A percentile compares a stretch with the other conserved stretches of the same genome.
Conservation (phyloP, 1,284 basidiomycete species). For the Leccinum angustisporum region DNA sequence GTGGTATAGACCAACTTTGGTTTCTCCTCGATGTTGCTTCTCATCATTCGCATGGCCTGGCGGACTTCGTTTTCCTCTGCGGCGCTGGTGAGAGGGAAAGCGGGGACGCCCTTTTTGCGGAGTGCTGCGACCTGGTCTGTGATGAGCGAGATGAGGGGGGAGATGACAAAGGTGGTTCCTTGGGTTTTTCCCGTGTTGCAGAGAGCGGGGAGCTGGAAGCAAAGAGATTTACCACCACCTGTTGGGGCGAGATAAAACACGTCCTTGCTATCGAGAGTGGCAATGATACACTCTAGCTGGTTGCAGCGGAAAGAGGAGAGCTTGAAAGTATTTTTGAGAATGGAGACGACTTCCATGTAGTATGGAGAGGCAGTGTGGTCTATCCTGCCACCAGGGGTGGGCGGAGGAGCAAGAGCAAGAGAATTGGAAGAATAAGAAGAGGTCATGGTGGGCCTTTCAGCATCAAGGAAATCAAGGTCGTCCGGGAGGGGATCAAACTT, state of each 20-base stretch:
- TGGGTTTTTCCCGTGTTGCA: constrained; percentile 69
- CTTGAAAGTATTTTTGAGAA: constrained; percentile 67
- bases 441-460: constrained; percentile 1
- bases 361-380: constrained; percentile 33
- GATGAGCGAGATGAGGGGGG: constrained; percentile 90
- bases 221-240: constrained; percentile 91
- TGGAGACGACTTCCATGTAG: constrained; percentile 60
- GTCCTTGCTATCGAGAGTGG: constrained; percentile 78
- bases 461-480: constrained; percentile 19
- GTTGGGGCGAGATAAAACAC: constrained; percentile 98
- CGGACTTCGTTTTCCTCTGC: constrained; percentile 53
- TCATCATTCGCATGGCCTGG: constrained; percentile 41
- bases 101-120: constrained; percentile 65
- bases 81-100: constrained; percentile 53
- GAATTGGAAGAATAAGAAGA: constrained; percentile 6
- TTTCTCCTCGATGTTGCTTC: constrained; percentile 40
- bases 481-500: constrained; percentile 28
- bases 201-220: constrained; percentile 86
- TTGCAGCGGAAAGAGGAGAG: constrained; percentile 76
- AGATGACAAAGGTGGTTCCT: constrained; percentile 90
- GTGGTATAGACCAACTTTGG: constrained; percentile 87
- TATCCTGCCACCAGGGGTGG: not conserved
- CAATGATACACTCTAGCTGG: constrained; percentile 86
- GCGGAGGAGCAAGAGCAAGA: constrained; percentile 2
- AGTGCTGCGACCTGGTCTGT: constrained; percentile 84